These are phyloP conservation scores for Cardiospermum halicacabum DNA, from an alignment of 345 rosid genomes.

Conservation along the genomic window DNA sequence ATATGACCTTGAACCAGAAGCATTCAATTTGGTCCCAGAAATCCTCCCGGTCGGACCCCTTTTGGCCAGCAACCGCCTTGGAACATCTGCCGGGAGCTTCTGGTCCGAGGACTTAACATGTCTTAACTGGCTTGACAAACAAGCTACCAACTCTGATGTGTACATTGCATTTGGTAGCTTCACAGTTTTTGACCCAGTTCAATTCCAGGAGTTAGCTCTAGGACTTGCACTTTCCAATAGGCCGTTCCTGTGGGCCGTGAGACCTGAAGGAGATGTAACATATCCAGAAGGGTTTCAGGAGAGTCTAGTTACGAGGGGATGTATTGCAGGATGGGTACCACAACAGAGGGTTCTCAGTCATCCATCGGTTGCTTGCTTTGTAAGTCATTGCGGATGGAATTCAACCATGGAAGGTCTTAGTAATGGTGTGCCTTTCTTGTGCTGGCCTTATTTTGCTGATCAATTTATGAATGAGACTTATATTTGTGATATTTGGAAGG, in stretches of 20 bases:
- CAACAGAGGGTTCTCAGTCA: constrained; percentile 33
- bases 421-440: constrained; percentile 47
- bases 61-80: constrained; percentile 10
- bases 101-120: constrained; percentile 33
- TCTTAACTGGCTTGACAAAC: constrained; percentile 31
- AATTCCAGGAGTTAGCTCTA: constrained; percentile 32
- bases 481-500: constrained; percentile 44
- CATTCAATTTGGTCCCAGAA: constrained; percentile 12
- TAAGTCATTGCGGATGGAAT: constrained; percentile 67
- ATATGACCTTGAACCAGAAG: constrained; percentile 31
- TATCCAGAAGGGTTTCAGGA: constrained; percentile 13
- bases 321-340: constrained; percentile 39
- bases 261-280: constrained; percentile 14
- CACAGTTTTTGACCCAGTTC: constrained; percentile 19
- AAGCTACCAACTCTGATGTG: constrained; percentile 26
- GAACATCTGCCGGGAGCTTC: constrained; percentile 25
- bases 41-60: constrained; percentile 34
- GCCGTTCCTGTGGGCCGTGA: constrained; percentile 18
- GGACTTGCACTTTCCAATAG: constrained; percentile 27
- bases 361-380: constrained; percentile 37
- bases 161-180: constrained; percentile 44
- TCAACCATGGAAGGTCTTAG: constrained; percentile 52
- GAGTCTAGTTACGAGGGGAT: constrained; percentile 5
- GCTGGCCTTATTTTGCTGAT: constrained; percentile 51
- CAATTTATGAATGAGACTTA: constrained; percentile 37